Base-by-base conservation (phyloP, 805 yeast species). In the Pichia exigua region DNA sequence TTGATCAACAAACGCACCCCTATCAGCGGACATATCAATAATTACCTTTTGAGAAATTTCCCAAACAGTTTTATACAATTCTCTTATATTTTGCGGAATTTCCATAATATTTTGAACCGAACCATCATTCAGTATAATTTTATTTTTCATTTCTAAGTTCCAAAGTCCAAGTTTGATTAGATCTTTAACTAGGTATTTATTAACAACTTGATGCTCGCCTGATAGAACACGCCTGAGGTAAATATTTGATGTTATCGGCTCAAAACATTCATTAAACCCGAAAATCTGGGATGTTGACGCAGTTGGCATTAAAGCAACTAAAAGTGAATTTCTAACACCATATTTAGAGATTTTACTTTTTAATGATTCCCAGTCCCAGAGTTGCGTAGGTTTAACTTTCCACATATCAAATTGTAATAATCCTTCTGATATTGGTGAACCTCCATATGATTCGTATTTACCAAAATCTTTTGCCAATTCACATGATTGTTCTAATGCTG, bases 291-390 rank as follows among this genome's bases (percentile, higher is more conserved):
- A 92, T 2, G 98, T 92, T 1, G 97, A 89, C 2, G 98, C 98
- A 18, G 98, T 92, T 44, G 98, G 98, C 98, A 92, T 92, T 49
- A 97, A 94, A 1, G 95, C 97, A 35, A 91, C 87, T 18, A 91
- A 67, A 51, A 92, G 71, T 5, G 97, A 92, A 73, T 92, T 92
- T 63, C 97, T 75, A 42, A 92, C 61, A 46, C 98, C 98, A 61
- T 80, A 69, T 55, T 70, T 67, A 48, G 70, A 70, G 54, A 92
- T 74, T 42, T 79, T 71, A 12, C 69, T 71, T 68, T 85, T 89
- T 60, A 89, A 68, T 8, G 68, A 56, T 57, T 79, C 86, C 98
- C 98, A 92, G 60, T 92, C 95, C 81, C 90, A 91, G 55, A 88
- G 73, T 35, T 76, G 79, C n/a, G 86, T 70, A 28, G 98, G 97